Percentiles rank a stretch among this genome's conserved stretches.
Conservation (phyloP, 495 filamentous ascomycete genomes). For the Cercophora scortea region DNA sequence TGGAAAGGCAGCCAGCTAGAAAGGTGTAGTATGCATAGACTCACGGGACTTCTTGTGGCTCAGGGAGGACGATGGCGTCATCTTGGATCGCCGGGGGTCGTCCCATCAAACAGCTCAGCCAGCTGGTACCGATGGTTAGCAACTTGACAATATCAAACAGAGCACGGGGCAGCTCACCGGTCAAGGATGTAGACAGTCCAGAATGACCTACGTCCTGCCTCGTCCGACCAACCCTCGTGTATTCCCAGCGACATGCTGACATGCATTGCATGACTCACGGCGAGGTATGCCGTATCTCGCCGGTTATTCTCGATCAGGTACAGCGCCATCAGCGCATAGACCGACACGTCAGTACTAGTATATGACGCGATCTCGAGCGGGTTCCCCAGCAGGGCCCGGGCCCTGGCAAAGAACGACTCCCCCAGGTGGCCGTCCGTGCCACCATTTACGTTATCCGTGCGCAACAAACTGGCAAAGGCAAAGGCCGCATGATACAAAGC, state of each 20-base stretch:
- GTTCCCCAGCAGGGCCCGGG: constrained; percentile 25
- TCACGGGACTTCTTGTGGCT: constrained; percentile 25
- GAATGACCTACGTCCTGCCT: constrained; percentile 27
- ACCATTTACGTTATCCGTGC: constrained; percentile 6
- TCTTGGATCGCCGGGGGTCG: constrained; percentile 28
- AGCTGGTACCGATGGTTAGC: constrained; percentile 10
- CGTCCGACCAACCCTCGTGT: constrained; percentile 23
- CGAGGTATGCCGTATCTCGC: constrained; percentile 29
- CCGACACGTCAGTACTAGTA: constrained; percentile 22
- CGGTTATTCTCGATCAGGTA: constrained; percentile 34
- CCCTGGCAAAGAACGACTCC: constrained; percentile 27
- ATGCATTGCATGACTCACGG: constrained; percentile 28
- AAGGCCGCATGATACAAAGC: constrained; percentile 24
- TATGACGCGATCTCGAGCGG: constrained; percentile 24
- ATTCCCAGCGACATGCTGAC: constrained; percentile 27
- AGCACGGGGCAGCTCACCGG: constrained; percentile 15
- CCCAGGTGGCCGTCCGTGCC: constrained; percentile 13
- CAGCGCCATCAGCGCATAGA: constrained; percentile 28
- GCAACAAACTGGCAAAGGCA: constrained; percentile 19
- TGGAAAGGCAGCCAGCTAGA: neutral
- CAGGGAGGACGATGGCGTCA: constrained; percentile 24
- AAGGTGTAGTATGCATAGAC: neutral
- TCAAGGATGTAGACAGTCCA: constrained; percentile 39
- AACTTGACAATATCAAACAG: neutral
- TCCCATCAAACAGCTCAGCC: constrained; percentile 35